phyloP scores from a whole-genome alignment of 2,329 filamentous ascomycete species.

The Eutypa lata region DNA sequence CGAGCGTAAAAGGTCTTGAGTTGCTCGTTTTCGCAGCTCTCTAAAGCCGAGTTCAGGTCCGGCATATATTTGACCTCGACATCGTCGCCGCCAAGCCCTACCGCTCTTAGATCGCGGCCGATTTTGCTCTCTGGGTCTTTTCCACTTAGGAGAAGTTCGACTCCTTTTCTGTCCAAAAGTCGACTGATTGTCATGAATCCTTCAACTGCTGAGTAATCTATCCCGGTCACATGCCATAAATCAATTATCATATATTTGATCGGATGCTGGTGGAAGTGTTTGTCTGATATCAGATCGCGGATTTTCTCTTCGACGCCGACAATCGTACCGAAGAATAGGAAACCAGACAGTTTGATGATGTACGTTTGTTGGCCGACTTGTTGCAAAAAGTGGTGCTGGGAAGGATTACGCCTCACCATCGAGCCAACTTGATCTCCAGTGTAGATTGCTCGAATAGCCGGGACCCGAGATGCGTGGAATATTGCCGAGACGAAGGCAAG shows the following conservation, averaged over 20 bases:
- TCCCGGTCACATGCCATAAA: slow-evolving; percentile 81
- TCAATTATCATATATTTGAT: slow-evolving; percentile 91
- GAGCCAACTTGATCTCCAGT: slow-evolving; percentile 86
- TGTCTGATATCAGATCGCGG: slow-evolving; percentile 75
- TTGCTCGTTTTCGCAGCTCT: slow-evolving; percentile 92
- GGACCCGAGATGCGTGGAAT: slow-evolving; percentile 84
- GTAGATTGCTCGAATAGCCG: slow-evolving; percentile 86
- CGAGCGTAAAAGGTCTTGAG: slow-evolving; percentile 75
- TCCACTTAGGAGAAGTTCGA: slow-evolving; percentile 80
- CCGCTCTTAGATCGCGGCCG: slow-evolving; percentile 74
- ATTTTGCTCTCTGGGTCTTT: slow-evolving; percentile 73
- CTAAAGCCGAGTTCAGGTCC: slow-evolving; percentile 87
- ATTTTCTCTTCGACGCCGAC: slow-evolving; percentile 92
- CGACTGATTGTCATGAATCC: slow-evolving; percentile 91
- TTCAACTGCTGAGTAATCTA: slow-evolving; percentile 95
- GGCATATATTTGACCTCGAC: slow-evolving; percentile 78
- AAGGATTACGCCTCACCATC: slow-evolving; percentile 85
- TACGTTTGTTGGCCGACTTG: slow-evolving; percentile 85
- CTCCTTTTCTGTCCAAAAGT: slow-evolving; percentile 71
- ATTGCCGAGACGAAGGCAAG: slow-evolving; percentile 89
- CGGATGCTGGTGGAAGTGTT: slow-evolving; percentile 71
- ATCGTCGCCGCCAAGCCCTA: slow-evolving; percentile 73
- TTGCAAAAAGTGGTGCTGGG: slow-evolving; percentile 82
- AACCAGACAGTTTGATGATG: slow-evolving; percentile 87
- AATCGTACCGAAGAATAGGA: slow-evolving; percentile 98